These are phyloP conservation scores for Sporobolomyces roseus DNA, from an alignment of 768 basidiomycete species.

Conservation along the genomic window DNA sequence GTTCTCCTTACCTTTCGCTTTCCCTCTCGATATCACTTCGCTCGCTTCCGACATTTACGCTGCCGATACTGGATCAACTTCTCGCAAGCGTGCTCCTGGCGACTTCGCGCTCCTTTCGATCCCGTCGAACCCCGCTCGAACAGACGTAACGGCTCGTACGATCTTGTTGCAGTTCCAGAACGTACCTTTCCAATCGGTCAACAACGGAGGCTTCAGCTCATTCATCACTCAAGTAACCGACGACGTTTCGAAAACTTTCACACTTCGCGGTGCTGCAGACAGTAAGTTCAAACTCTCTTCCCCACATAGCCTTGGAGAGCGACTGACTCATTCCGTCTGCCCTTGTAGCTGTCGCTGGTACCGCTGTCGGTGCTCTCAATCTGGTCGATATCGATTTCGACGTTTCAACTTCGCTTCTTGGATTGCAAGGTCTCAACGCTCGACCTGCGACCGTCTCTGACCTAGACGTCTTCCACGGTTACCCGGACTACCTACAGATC, in stretches of 20 bases:
- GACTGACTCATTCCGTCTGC: not conserved
- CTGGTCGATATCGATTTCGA: slow-evolving; percentile 60
- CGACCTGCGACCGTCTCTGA: slow-evolving; percentile 59
- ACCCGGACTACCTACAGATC: slow-evolving; percentile 64
- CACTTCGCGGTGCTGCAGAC: slow-evolving; percentile 19
- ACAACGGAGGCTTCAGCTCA: slow-evolving; percentile 56
- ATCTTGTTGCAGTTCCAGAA: slow-evolving; percentile 61
- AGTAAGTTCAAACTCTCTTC: slow-evolving; percentile 9
- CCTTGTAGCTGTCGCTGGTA: slow-evolving; percentile 52
- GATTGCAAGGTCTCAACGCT: slow-evolving; percentile 62
- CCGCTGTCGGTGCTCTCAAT: slow-evolving; percentile 61
- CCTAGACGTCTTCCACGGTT: slow-evolving; percentile 67
- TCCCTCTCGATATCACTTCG: slow-evolving; percentile 64
- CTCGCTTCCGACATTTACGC: slow-evolving; percentile 55
- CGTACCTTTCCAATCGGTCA: slow-evolving; percentile 59
- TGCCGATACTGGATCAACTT: not conserved
- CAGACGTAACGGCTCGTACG: slow-evolving; percentile 62
- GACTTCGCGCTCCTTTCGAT: slow-evolving; percentile 62
- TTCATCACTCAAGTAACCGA: slow-evolving; percentile 58
- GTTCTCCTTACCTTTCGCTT: slow-evolving; percentile 66
- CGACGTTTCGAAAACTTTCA: slow-evolving; percentile 31
- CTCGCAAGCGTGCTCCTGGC: slow-evolving; percentile 39
- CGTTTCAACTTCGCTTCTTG: slow-evolving; percentile 60
- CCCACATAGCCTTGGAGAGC: too few relatives aligned
- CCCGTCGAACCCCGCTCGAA: slow-evolving; percentile 58